Base-by-base conservation (phyloP, 148 eudicot genomes). In the Cornus florida region DNA sequence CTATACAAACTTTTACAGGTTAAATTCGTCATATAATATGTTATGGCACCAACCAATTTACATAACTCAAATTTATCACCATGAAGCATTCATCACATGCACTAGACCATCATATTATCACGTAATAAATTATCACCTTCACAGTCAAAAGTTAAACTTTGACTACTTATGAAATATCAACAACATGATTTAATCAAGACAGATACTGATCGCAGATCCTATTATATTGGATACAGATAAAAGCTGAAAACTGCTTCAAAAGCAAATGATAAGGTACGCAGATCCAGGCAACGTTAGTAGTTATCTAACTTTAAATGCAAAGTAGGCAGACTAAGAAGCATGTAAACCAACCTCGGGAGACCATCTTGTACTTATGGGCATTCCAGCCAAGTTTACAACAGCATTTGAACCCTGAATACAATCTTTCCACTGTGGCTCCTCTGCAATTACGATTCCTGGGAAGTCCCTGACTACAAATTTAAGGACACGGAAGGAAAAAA, bases 281-380 rank as follows among this genome's bases (percentile, higher is more conserved):
- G 62, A 35, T 50, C 14, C 12, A 0, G 17, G 35, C 41, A 74
- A 32, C 8, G 71, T 64, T 67, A 46, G 17, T 10, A 43, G 22
- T 62, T 62, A 20, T 20, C 7, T n/a, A 57, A 39, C 75, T 57
- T 53, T 11, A 60, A 62, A 78, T 69, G 69, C 19, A 78, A 28
- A 20, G 16, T 32, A 43, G 28, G 66, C 19, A 70, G 53, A 32
- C 56, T 22, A 31, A 56, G 10, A 28, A 71, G 43, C 57, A 70
- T 31, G 67, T 71, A 77, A 71, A 77, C 82, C 62, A 83, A 97
- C 99, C 95, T 97, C 94, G 28, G 94, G 91, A 71, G 99, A 94
- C 99, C 99, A 97, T 89, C 98, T 97, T 64, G 98, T 97, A 79
- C 98, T 97, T 76, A 97, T 91, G 48, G 99, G 97, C 90, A 88